Evolutionary conservation across 2,329 filamentous ascomycete genomes (phyloP).

Genomic region (Talaromyces sp.): DNA sequence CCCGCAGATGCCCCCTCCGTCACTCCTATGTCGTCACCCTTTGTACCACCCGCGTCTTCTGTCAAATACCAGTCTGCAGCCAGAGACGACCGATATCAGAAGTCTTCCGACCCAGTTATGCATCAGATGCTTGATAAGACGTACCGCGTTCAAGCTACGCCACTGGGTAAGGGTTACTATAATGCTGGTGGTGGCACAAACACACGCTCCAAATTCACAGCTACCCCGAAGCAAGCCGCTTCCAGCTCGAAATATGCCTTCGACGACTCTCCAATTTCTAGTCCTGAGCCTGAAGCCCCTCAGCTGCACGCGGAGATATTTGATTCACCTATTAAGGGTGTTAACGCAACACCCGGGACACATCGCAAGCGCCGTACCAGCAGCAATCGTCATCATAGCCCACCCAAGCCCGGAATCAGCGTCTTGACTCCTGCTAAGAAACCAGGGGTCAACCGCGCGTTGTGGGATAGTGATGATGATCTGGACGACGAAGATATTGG

Average conservation of each 20-base stretch:
- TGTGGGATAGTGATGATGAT: slow-evolving; percentile 76
- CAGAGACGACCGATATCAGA: slow-evolving; percentile 40
- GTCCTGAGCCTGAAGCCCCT: slow-evolving; percentile 77
- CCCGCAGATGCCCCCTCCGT: slow-evolving; percentile 58
- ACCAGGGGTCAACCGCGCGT: slow-evolving; percentile 42
- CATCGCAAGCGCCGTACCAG: slow-evolving; percentile 48
- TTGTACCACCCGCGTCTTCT: slow-evolving; percentile 57
- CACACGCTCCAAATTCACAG: slow-evolving; percentile 35
- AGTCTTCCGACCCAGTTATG: slow-evolving; percentile 70
- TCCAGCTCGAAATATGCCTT: slow-evolving; percentile 31
- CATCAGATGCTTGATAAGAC: slow-evolving; percentile 95
- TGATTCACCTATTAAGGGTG: slow-evolving; percentile 66
- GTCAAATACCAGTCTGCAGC: slow-evolving; percentile 41
- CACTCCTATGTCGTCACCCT: slow-evolving; percentile 61
- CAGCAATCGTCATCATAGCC: slow-evolving; percentile 45
- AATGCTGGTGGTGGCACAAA: slow-evolving; percentile 20
- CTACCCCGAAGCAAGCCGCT: slow-evolving; percentile 34
- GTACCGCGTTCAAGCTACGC: slow-evolving; percentile 90
- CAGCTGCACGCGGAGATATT: slow-evolving; percentile 85
- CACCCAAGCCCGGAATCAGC: slow-evolving; percentile 75
- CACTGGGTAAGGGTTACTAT: slow-evolving; percentile 61
- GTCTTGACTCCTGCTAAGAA: slow-evolving; percentile 72
- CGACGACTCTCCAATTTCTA: slow-evolving; percentile 64
- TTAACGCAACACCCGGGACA: slow-evolving; percentile 38
- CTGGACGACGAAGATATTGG: slow-evolving; percentile 66